Evolutionary conservation across 148 eudicot genomes (phyloP).

Genomic region (Chenopodium suecicum): DNA sequence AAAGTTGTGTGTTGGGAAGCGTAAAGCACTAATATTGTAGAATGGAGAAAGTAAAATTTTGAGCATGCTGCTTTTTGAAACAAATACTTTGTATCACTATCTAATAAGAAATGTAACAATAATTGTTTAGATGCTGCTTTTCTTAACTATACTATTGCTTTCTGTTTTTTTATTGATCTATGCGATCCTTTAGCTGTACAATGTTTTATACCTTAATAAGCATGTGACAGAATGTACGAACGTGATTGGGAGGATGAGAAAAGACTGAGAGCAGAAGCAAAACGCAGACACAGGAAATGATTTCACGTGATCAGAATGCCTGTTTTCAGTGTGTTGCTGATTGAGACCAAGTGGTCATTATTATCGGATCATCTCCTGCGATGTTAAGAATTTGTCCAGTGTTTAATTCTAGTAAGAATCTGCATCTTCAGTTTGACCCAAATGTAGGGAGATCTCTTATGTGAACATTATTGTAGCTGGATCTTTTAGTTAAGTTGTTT

Average conservation of each 20-base stretch:
- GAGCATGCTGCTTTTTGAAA: not conserved
- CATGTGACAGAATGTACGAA: constrained; percentile 59
- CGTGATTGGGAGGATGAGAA: constrained; percentile 99
- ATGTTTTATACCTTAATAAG: constrained; percentile 44
- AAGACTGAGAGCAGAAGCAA: constrained; percentile 87
- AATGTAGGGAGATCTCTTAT: not conserved
- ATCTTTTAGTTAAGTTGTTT: not conserved
- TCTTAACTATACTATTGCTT: not conserved
- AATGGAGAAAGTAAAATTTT: not conserved
- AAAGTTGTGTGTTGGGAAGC: too few species aligned
- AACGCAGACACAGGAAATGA: constrained; percentile 88
- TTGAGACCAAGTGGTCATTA: not conserved
- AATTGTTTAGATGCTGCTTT: not conserved
- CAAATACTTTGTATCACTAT: not conserved
- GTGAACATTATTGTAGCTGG: not conserved
- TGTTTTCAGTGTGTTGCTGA: not conserved
- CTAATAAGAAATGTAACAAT: not conserved
- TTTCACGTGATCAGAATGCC: not conserved
- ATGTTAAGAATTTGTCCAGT: not conserved
- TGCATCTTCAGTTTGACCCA: not conserved
- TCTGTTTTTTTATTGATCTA: not conserved
- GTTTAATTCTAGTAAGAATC: not conserved
- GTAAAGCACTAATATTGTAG: too few species aligned
- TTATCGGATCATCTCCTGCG: not conserved
- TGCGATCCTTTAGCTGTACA: not conserved